These are phyloP conservation scores for Bretschneidera sinensis DNA, from an alignment of 345 rosid species.

Conservation along the genomic window DNA sequence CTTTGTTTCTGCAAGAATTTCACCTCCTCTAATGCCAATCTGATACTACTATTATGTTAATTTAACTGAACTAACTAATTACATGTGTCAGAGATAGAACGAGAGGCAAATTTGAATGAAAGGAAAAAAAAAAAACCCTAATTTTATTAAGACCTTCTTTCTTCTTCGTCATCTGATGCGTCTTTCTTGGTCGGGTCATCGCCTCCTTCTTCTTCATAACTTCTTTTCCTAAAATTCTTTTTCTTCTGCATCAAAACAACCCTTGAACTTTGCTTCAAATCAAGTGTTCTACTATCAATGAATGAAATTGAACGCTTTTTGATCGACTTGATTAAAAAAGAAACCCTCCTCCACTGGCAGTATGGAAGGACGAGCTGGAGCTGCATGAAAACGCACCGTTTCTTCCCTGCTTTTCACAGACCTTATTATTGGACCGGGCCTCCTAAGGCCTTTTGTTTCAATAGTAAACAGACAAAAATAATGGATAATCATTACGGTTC, in stretches of 20 bases:
- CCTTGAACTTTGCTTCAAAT: not conserved
- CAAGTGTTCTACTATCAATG: too few relatives aligned
- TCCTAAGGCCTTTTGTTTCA: too few relatives aligned
- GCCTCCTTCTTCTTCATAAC: constrained; percentile 44
- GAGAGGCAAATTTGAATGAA: too few relatives aligned
- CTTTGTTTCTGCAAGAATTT: constrained; percentile 92
- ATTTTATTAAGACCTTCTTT: constrained; percentile 34
- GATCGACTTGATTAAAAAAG: too few relatives aligned
- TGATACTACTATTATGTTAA: constrained; percentile 4
- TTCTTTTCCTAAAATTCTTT: constrained; percentile 73
- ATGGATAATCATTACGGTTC: too few relatives aligned
- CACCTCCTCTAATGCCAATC: constrained; percentile 87
- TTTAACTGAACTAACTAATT: not conserved
- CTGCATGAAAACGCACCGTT: not conserved
- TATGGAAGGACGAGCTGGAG: too few relatives aligned
- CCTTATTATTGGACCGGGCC: too few relatives aligned
- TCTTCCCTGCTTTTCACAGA: too few relatives aligned
- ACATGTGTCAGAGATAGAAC: not conserved
- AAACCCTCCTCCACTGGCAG: too few relatives aligned
- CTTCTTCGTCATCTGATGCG: constrained; percentile 65
- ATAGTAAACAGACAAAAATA: too few relatives aligned
- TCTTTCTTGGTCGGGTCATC: constrained; percentile 22
- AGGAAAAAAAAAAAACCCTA: constrained; percentile 2
- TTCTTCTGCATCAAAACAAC: constrained; percentile 29
- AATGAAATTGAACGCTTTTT: too few relatives aligned